These are phyloP conservation scores for Rheum nobile DNA, from an alignment of 148 eudicot species.

Conservation along the genomic window DNA sequence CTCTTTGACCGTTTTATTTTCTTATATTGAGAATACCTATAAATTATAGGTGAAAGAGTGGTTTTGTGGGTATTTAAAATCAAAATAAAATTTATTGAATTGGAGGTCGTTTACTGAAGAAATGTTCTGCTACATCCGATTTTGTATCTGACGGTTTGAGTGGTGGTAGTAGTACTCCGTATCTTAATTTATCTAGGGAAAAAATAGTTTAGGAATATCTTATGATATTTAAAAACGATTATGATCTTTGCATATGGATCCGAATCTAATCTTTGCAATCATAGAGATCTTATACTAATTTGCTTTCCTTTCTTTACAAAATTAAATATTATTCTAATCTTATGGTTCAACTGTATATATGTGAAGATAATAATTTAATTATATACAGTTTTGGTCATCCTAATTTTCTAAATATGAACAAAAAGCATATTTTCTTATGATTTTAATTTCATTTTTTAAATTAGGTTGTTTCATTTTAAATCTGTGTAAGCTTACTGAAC, in stretches of 20 bases:
- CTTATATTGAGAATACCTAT: neutral
- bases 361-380: neutral
- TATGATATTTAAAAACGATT: neutral
- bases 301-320: neutral
- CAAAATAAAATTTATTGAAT: neutral
- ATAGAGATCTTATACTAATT: neutral
- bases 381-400: too few relatives aligned
- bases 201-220: neutral
- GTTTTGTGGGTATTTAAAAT: too few relatives aligned
- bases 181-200: neutral
- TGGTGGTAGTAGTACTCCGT: neutral
- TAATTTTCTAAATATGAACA: too few relatives aligned
- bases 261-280: constrained; percentile 8
- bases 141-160: neutral
- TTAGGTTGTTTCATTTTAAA: too few relatives aligned
- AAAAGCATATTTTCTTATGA: neutral
- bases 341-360: neutral
- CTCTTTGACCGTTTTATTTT: neutral
- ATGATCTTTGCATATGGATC: constrained; percentile 2
- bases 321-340: neutral
- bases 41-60: neutral
- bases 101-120: neutral
- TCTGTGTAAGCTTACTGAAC: too few relatives aligned
- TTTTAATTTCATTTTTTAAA: too few relatives aligned
- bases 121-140: neutral